phyloP scores from a whole-genome alignment of 257 asterid species.

The Solanum rostratum region DNA sequence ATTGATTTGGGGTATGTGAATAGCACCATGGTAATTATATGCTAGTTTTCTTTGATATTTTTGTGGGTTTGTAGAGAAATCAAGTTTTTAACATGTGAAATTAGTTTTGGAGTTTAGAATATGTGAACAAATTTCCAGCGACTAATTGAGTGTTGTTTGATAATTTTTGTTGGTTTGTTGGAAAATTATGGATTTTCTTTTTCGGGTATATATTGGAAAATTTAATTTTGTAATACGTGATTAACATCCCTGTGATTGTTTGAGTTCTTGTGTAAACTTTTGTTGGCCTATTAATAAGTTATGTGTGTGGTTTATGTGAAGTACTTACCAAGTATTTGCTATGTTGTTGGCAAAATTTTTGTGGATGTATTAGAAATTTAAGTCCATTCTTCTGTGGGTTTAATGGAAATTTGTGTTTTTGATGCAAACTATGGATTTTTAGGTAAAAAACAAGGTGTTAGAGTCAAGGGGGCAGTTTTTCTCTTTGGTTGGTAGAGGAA shows the following conservation, averaged over 20 bases:
- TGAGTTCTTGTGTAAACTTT: neutral
- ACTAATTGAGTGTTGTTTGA: neutral
- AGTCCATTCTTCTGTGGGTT: neutral
- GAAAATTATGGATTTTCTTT: neutral
- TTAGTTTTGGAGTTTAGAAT: neutral
- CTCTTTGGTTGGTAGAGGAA: slow-evolving; percentile 82
- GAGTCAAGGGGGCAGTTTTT: slow-evolving; percentile 81
- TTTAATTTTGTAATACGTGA: neutral
- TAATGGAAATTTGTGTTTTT: neutral
- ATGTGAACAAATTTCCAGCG: neutral
- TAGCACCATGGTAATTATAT: neutral
- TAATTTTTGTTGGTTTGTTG: neutral
- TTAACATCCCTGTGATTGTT: neutral
- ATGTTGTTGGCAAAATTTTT: neutral
- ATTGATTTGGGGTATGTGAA: neutral
- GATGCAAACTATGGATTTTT: neutral
- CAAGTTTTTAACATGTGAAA: neutral
- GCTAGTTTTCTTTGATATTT: neutral
- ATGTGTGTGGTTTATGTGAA: neutral
- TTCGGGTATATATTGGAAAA: neutral
- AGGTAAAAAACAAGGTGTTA: slow-evolving; percentile 87
- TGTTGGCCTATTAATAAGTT: neutral
- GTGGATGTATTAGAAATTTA: neutral
- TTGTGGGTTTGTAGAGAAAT: neutral
- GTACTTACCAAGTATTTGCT: neutral